A percentile compares a stretch with the other conserved stretches of the same genome.
Conservation (phyloP, 2,329 filamentous ascomycete genomes). For the Phyllosticta paracitricarpa region DNA sequence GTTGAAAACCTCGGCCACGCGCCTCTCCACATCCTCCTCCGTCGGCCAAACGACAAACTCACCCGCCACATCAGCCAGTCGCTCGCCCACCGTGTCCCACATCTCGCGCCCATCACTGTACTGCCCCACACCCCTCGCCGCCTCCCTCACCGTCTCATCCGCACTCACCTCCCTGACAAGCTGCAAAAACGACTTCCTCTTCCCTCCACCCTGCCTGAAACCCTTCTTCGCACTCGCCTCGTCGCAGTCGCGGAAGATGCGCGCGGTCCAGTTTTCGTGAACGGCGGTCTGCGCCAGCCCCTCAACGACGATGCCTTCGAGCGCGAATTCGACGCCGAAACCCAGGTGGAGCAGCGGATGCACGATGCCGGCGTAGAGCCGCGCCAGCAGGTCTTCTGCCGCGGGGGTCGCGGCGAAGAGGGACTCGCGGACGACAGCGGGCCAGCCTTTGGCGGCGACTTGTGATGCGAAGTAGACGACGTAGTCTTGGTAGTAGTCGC, state of each 20-base stretch:
- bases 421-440: constrained; percentile 53
- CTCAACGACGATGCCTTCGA: constrained; percentile 72
- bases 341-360: constrained; percentile 80
- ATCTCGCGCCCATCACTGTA: constrained; percentile 61
- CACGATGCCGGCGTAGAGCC: constrained; percentile 60
- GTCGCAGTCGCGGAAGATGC: constrained; percentile 42
- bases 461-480: constrained; percentile 66
- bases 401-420: constrained; percentile 56
- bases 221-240: constrained; percentile 38
- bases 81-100: constrained; percentile 50
- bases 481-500: constrained; percentile 60
- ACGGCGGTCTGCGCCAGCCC: constrained; percentile 67
- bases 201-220: constrained; percentile 19
- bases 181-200: constrained; percentile 38
- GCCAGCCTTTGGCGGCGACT: constrained; percentile 55
- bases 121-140: constrained; percentile 42
- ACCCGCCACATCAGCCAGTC: constrained; percentile 27
- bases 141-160: constrained; percentile 46
- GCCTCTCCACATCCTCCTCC: constrained; percentile 45
- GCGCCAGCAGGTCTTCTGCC: constrained; percentile 57
- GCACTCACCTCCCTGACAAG: constrained; percentile 51
- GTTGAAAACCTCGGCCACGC: constrained; percentile 62
- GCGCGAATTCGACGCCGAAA: constrained; percentile 72
- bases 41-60: constrained; percentile 15
- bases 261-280: constrained; percentile 48